Base-by-base conservation (phyloP, 495 filamentous ascomycete species). In the Aspergillus nanangensis region DNA sequence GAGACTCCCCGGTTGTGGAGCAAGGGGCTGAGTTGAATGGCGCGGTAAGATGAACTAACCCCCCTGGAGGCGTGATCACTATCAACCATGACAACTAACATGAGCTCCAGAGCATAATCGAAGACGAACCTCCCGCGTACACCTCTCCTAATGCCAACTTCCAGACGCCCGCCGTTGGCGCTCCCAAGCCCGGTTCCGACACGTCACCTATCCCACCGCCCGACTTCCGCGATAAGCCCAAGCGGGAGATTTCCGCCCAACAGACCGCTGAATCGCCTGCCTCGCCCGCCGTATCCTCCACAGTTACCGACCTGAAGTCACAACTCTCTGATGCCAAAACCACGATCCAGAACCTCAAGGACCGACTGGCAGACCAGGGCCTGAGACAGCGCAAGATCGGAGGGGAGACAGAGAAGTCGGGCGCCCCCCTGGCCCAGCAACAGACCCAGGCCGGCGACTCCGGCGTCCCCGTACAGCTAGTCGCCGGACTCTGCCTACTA, bases 391-490 rank as follows among this genome's bases (percentile, higher is more conserved):
- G 80, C 42, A 86, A 81, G 50, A 70, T 68, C 20, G 63, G 60
- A 25, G 50, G 63, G 23, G 70, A 69, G 17, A 59, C 65, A n/a
- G 54, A 71, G n/a, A 69, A 69, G 15, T 61, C 67, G 5, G 60
- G 66, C 25, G 69, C 60, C 8, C 55, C 57, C 5, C 47, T 61
- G 36, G 60, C 75, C 32, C 74, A 76, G 55, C 79, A 84, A 47
- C 65, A 74, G 47, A 70, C 51, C 19, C 62, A 64, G 37, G 37
- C 60, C 3, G 61, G 69, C 42, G 80, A 81, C 32, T 74, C 82
- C 23, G 91, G 92, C 20, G 90, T 98, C n/a, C 83, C 93, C 0
- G 77, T 98, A 35, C 84, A 90, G 63, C 77, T 88, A 41, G 86
- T 86, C 41, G 93, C 93, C 18, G 74, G 74, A 11, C 70, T 98